These are phyloP conservation scores for Wickerhamiella shivajii DNA, from an alignment of 805 yeast species.

Conservation along the genomic window DNA sequence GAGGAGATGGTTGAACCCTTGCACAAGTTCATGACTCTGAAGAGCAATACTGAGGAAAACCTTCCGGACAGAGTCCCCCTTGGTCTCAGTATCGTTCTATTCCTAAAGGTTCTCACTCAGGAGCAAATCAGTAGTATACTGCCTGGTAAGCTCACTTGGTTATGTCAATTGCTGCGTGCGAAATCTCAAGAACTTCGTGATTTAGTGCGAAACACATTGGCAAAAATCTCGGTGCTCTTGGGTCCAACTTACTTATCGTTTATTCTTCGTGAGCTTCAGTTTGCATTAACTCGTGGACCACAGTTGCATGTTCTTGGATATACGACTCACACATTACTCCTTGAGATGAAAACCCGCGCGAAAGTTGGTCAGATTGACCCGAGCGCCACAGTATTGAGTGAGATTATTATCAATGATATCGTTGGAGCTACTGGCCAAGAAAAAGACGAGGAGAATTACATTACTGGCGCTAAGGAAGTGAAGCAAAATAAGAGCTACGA, in stretches of 20 bases:
- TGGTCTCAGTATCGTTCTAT: conserved; percentile 62
- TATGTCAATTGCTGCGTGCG: conserved; percentile 80
- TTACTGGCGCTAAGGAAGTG: conserved; percentile 75
- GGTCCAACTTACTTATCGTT: conserved; percentile 66
- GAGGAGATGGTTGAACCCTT: conserved; percentile 49
- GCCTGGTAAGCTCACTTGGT: conserved; percentile 69
- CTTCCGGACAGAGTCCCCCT: conserved; percentile 60
- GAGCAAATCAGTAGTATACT: conserved; percentile 42
- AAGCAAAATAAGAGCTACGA: conserved; percentile 80
- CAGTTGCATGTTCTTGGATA: conserved; percentile 86
- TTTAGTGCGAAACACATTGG: conserved; percentile 60
- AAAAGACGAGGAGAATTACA: conserved; percentile 87
- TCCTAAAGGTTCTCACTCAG: conserved; percentile 46
- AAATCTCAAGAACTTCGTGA: conserved; percentile 82
- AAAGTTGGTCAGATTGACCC: conserved; percentile 61
- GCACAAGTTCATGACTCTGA: conserved; percentile 34
- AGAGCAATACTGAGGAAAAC: conserved; percentile 61
- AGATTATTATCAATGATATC: conserved; percentile 75
- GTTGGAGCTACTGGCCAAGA: conserved; percentile 90
- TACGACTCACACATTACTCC: conserved; percentile 64
- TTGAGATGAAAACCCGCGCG: conserved; percentile 30
- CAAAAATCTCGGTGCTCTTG: conserved; percentile 44
- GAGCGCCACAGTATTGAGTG: conserved; percentile 41
- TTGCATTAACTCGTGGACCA: conserved; percentile 76
- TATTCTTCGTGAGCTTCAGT: conserved; percentile 59